Conservation (phyloP, 148 eudicot genomes). For the Euryodendron excelsum region DNA sequence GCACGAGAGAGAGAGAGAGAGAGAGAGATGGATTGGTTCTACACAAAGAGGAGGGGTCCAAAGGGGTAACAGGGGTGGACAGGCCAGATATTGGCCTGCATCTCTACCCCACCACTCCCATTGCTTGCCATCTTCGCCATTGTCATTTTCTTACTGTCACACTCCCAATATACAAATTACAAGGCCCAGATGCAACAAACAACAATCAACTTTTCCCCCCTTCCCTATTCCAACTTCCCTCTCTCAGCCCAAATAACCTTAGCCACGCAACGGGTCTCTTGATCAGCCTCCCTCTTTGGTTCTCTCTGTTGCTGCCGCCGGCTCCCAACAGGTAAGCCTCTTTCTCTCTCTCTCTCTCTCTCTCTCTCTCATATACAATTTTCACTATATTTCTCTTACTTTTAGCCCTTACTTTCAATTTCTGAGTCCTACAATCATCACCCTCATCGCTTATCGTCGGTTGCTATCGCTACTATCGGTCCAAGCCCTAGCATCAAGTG, state of each 20-base stretch:
- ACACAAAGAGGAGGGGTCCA: slow-evolving; percentile 36
- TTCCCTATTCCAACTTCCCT: too few relatives aligned
- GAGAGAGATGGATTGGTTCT: slow-evolving; percentile 43
- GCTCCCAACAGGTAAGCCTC: neutral
- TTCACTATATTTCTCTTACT: neutral
- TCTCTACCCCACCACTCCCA: slow-evolving; percentile 59
- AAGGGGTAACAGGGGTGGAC: slow-evolving; percentile 49
- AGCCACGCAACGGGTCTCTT: neutral
- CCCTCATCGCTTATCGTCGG: neutral
- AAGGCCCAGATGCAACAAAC: slow-evolving; percentile 39
- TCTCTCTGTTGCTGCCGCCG: neutral
- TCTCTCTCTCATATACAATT: too few relatives aligned
- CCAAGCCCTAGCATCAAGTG: neutral
- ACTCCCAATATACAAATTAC: slow-evolving; percentile 50
- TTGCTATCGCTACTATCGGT: neutral
- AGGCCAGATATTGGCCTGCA: slow-evolving; percentile 33
- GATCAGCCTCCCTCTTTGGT: neutral
- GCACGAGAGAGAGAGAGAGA: neutral
- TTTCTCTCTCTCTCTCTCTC: neutral
- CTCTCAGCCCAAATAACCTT: neutral
- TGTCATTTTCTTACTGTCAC: slow-evolving; percentile 47
- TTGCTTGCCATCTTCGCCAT: slow-evolving; percentile 56
- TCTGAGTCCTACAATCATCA: neutral
- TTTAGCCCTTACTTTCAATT: neutral
- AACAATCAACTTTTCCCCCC: slow-evolving; percentile 7